Conservation (phyloP, 306 rosid species). For the Citrullus mucosospermus region DNA sequence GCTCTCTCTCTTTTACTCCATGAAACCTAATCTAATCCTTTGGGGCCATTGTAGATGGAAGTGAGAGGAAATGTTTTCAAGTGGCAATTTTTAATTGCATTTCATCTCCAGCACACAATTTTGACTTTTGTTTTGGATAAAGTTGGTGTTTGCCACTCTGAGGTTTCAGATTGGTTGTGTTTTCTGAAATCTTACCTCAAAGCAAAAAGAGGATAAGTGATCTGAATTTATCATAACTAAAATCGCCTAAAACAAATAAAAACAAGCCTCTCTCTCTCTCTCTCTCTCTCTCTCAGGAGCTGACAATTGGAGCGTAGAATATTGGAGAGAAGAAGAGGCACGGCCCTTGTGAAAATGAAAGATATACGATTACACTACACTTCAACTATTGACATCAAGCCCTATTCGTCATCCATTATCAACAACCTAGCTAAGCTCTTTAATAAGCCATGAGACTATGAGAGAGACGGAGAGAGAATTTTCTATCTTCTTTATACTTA, state of each 20-base stretch:
- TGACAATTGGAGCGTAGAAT: background rate
- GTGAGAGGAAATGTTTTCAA: background rate
- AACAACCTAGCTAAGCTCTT: background rate
- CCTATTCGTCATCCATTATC: background rate
- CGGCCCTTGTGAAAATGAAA: conserved; percentile 5
- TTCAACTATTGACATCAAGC: background rate
- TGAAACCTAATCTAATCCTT: background rate
- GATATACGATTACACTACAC: background rate
- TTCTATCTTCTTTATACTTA: background rate
- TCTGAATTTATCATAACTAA: background rate
- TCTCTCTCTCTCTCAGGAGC: background rate
- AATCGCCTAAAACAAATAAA: background rate
- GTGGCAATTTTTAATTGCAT: background rate
- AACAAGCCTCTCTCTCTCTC: background rate
- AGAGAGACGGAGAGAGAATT: background rate
- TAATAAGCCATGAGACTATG: background rate
- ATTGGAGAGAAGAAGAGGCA: background rate
- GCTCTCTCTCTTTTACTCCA: background rate
- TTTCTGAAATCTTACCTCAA: background rate
- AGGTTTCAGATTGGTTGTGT: background rate
- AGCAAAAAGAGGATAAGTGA: background rate
- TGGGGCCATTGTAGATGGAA: background rate
- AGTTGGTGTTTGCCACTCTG: background rate
- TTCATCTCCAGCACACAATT: background rate
- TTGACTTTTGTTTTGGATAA: background rate